Evolutionary conservation across 2,329 filamentous ascomycete genomes (phyloP).

Genomic region (Colletotrichum liaoningense): DNA sequence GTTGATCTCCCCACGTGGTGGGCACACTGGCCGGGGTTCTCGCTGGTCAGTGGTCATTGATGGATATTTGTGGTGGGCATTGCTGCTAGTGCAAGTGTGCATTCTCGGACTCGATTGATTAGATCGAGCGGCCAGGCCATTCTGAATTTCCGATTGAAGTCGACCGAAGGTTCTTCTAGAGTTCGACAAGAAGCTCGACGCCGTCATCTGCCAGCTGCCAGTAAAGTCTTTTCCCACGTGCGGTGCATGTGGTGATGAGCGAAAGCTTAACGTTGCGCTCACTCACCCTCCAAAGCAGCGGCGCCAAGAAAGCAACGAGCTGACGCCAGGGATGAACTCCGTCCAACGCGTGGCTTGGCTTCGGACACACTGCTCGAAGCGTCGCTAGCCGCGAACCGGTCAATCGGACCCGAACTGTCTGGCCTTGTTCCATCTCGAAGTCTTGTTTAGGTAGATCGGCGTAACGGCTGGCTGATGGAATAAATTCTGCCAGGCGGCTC

Average conservation of each 20-base stretch:
- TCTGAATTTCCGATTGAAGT: neutral
- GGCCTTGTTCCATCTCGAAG: slow-evolving; percentile 1
- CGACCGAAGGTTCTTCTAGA: slow-evolving; percentile 1
- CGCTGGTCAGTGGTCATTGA: neutral
- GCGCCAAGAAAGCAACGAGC: neutral
- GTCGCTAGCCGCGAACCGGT: slow-evolving; percentile 5
- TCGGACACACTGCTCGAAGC: slow-evolving; percentile 26
- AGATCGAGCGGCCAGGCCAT: neutral
- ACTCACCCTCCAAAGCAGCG: neutral
- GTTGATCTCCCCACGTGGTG: slow-evolving; percentile 30
- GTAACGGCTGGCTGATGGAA: neutral
- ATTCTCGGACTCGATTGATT: neutral
- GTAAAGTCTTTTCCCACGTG: slow-evolving; percentile 7
- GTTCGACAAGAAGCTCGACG: slow-evolving; percentile 2
- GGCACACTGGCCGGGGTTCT: slow-evolving; percentile 5
- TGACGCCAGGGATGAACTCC: neutral
- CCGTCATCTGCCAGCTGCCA: neutral
- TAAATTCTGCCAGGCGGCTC: neutral
- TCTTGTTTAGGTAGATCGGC: neutral
- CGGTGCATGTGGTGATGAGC: neutral
- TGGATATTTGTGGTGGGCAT: neutral
- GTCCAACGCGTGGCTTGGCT: neutral
- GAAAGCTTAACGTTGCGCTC: slow-evolving; percentile 11
- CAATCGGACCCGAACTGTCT: neutral
- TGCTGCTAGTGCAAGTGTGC: neutral